Conservation (phyloP, 352 stramenopile genomes). For the Globisporangium mamillatum region DNA sequence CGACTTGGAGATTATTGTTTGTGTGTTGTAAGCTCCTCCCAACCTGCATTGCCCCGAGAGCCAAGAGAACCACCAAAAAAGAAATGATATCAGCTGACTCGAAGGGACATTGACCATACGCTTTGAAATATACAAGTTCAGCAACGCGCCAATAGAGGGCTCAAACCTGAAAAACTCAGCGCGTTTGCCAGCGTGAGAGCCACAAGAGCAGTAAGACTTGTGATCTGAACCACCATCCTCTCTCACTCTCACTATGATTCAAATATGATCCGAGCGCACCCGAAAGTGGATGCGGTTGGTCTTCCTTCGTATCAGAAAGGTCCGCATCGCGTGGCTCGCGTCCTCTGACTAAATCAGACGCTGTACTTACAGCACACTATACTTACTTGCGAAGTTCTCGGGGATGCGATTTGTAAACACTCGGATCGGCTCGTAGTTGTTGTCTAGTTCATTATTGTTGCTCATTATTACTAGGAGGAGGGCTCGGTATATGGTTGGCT, state of each 20-base stretch:
- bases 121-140: no score
- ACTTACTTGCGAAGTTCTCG: not conserved
- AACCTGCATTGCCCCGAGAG: not conserved
- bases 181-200: not conserved
- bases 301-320: not conserved
- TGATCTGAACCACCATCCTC: not conserved
- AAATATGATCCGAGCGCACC: not conserved
- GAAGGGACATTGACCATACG: not conserved
- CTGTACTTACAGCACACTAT: not conserved
- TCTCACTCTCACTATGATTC: no score
- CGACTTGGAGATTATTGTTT: not conserved
- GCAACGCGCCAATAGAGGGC: not conserved
- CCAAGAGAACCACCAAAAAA: not conserved
- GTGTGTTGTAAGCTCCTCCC: not conserved
- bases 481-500: not conserved
- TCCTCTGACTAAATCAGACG: not conserved
- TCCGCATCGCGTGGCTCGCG: not conserved
- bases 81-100: not conserved
- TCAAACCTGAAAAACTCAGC: not conserved
- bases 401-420: not conserved
- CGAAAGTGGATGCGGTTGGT: not conserved
- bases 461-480: not conserved
- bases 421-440: not conserved
- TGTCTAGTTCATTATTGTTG: not conserved
- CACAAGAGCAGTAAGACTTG: not conserved